Conservation (phyloP, 139 green algal species). For the Bryopsis sp. region DNA sequence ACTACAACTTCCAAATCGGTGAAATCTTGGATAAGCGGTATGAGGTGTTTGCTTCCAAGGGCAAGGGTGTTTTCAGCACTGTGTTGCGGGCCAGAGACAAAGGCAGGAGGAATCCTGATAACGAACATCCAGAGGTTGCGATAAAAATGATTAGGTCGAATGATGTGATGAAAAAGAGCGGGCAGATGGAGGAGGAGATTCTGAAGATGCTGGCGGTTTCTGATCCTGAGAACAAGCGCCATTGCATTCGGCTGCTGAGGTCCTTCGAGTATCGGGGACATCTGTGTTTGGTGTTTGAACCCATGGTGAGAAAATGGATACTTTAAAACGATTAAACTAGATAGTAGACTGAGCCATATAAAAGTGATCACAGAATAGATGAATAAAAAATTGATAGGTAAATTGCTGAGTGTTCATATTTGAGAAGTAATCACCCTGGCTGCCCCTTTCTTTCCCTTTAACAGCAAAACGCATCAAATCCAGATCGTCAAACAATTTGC, state of each 20-base stretch:
- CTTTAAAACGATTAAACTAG: too few relatives aligned
- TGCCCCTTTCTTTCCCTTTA: too few relatives aligned
- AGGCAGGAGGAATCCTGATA: background rate
- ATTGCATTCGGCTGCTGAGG: slow-evolving; percentile 84
- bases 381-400: background rate
- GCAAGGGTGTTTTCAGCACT: slow-evolving; percentile 89
- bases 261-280: slow-evolving; percentile 91
- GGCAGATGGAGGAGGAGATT: slow-evolving; percentile 67
- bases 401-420: background rate
- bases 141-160: slow-evolving; percentile 72
- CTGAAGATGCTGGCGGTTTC: slow-evolving; percentile 64
- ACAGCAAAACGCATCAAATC: too few relatives aligned
- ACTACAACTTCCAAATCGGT: slow-evolving; percentile 92
- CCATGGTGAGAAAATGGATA: slow-evolving; percentile 75
- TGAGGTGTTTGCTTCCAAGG: slow-evolving; percentile 57
- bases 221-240: slow-evolving; percentile 76
- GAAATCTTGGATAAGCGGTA: slow-evolving; percentile 81
- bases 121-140: slow-evolving; percentile 50
- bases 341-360: too few relatives aligned
- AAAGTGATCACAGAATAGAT: too few relatives aligned
- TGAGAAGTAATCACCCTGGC: too few relatives aligned
- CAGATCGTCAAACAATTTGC: too few relatives aligned
- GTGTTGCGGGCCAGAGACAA: slow-evolving; percentile 84
- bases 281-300: slow-evolving; percentile 92
- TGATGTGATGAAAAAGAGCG: slow-evolving; percentile 83